phyloP scores from a whole-genome alignment of 306 rosid genomes.

The Neltuma alba region DNA sequence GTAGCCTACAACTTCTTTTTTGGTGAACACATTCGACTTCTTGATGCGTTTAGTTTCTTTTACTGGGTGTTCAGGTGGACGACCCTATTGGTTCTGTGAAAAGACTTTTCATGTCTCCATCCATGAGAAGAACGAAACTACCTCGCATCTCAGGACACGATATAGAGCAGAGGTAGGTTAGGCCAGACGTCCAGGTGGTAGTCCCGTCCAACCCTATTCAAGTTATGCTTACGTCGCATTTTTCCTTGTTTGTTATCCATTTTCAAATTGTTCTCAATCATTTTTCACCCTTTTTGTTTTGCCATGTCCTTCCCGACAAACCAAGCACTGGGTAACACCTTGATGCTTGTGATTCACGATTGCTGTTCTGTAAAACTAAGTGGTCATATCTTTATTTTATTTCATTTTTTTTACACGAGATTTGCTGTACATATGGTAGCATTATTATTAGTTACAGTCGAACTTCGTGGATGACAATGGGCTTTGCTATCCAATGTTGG shows the following conservation, averaged over 20 bases:
- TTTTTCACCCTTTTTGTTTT: not conserved
- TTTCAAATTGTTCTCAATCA: conserved; percentile 33
- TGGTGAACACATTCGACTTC: conserved; percentile 11
- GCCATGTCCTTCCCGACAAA: conserved; percentile 26
- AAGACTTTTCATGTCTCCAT: conserved; percentile 75
- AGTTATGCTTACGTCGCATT: conserved; percentile 34
- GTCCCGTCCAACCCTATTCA: not conserved
- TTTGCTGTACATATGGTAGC: conserved; percentile 19
- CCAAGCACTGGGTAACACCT: conserved; percentile 18
- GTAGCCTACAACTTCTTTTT: conserved; percentile 10
- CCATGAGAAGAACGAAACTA: conserved; percentile 62
- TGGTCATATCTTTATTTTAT: conserved; percentile 14
- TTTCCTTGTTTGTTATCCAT: conserved; percentile 25
- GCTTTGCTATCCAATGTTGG: conserved; percentile 4
- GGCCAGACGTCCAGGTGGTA: not conserved
- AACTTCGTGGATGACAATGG: not conserved
- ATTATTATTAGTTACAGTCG: not conserved
- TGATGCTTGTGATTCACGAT: conserved; percentile 30
- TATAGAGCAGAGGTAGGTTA: conserved; percentile 33
- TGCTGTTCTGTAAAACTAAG: conserved; percentile 22
- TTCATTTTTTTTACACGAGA: not conserved
- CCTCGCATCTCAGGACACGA: conserved; percentile 40
- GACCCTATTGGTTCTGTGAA: conserved; percentile 81
- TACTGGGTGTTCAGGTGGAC: conserved; percentile 69
- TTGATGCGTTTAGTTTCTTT: conserved; percentile 32